Evolutionary conservation across 1,139 yeast genomes (phyloP).

Genomic region (Saccharomycopsis hybrid): DNA sequence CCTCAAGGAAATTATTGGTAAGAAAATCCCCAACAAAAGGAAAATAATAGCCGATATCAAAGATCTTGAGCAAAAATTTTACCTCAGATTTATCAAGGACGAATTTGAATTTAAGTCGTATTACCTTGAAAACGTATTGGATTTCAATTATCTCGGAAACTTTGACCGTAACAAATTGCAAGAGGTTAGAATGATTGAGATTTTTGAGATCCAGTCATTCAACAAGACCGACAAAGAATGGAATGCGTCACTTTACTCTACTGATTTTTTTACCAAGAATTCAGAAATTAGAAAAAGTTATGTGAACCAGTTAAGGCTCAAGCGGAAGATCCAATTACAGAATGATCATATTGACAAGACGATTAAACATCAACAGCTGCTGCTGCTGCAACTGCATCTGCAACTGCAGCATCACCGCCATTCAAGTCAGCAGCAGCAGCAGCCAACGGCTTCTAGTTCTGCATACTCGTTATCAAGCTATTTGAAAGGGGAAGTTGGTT

Average conservation of each 20-base stretch:
- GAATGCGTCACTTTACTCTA: conserved; percentile 33
- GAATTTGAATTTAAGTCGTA: conserved; percentile 14
- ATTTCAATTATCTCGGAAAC: neutral
- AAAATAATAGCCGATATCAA: conserved; percentile 9
- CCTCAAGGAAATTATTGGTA: conserved; percentile 4
- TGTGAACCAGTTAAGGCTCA: conserved; percentile 2
- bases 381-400: conserved; percentile 13
- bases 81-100: conserved; percentile 10
- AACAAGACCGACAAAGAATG: conserved; percentile 48
- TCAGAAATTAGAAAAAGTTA: conserved; percentile 20
- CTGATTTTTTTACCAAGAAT: conserved; percentile 18
- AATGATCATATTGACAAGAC: conserved; percentile 11
- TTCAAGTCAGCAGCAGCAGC: neutral
- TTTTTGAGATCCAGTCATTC: conserved; percentile 64
- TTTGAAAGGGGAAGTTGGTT: conserved; percentile 4
- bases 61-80: conserved; percentile 9
- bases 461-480: conserved; percentile 9
- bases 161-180: neutral
- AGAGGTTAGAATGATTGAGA: conserved; percentile 40
- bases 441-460: neutral
- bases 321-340: conserved; percentile 10
- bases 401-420: conserved; percentile 9
- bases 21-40: conserved; percentile 10
- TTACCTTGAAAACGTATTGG: neutral
- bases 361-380: neutral